Conservation (phyloP, 2,329 filamentous ascomycete genomes). For the Bipolaris gigantea region DNA sequence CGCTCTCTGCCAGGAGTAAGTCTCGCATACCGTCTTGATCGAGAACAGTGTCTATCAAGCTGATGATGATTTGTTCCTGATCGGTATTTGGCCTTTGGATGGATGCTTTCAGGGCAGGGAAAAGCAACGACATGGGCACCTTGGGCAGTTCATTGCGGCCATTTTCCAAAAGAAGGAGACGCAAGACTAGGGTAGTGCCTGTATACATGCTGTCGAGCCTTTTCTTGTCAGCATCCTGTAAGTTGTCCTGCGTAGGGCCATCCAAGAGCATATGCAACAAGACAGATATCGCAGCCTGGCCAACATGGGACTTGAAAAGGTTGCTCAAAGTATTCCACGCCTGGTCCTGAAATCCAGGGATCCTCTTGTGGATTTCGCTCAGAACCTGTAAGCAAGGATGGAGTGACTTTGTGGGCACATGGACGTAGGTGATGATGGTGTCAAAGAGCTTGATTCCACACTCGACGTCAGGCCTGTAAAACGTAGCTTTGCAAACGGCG, state of each 20-base stretch:
- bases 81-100: conserved; percentile 31
- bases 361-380: conserved; percentile 70
- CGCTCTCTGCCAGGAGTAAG: conserved; percentile 65
- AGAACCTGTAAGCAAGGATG: conserved; percentile 69
- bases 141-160: conserved; percentile 38
- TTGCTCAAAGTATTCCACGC: conserved; percentile 73
- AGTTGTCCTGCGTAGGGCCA: conserved; percentile 25
- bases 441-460: conserved; percentile 70
- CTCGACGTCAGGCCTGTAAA: conserved; percentile 64
- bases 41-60: conserved; percentile 46
- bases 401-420: conserved; percentile 65
- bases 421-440: conserved; percentile 70
- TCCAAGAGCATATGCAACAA: conserved; percentile 59
- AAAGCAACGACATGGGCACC: conserved; percentile 39
- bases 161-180: conserved; percentile 38
- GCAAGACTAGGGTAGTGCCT: conserved; percentile 37
- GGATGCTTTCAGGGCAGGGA: conserved; percentile 39
- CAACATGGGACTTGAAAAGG: conserved; percentile 72
- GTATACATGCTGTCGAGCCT: conserved; percentile 31
- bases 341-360: conserved; percentile 61
- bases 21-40: conserved; percentile 57
- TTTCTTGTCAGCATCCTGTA: conserved; percentile 26
- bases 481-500: conserved; percentile 69
- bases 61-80: conserved; percentile 55
- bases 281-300: conserved; percentile 67